A percentile compares a stretch with the other conserved stretches of the same genome.
phyloP scores from a whole-genome alignment of 306 rosid genomes.

The peach (Prunus persica) region DNA sequence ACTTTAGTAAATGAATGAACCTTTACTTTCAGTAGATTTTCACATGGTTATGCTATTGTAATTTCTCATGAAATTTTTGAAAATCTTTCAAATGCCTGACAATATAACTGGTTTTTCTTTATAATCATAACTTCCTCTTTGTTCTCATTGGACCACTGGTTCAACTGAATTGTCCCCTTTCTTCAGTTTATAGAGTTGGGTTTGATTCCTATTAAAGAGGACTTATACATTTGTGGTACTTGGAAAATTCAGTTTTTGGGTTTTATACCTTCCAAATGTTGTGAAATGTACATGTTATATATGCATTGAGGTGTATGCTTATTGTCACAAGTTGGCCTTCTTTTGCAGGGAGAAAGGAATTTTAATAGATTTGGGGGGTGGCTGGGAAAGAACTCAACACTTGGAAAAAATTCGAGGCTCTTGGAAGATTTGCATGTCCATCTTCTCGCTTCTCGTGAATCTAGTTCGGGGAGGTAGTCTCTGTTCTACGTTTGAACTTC shows the following conservation, averaged over 20 bases:
- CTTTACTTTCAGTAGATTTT: background rate
- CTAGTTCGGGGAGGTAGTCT: constrained; percentile 72
- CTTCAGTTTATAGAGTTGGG: background rate
- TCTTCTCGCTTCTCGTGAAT: constrained; percentile 87
- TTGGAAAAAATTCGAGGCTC: constrained; percentile 74
- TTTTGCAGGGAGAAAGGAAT: constrained; percentile 77
- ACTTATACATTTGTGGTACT: background rate
- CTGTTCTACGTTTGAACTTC: constrained; percentile 15
- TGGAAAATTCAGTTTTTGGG: constrained; percentile 1
- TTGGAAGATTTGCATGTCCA: constrained; percentile 88
- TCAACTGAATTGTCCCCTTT: background rate
- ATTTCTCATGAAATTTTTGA: background rate
- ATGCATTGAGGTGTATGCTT: constrained; percentile 10
- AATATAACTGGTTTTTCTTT: background rate
- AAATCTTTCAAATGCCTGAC: background rate
- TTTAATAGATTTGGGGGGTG: constrained; percentile 93
- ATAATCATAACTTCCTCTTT: too few species aligned
- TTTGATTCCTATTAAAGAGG: background rate
- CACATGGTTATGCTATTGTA: background rate
- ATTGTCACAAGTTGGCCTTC: constrained; percentile 15
- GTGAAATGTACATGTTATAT: constrained; percentile 2
- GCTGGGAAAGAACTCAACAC: constrained; percentile 93
- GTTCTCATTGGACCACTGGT: background rate
- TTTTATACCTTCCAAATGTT: constrained; percentile 8
- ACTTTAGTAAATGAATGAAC: background rate